phyloP scores from a whole-genome alignment of 2,329 filamentous ascomycete species.

The Scortechinia acanthostroma region DNA sequence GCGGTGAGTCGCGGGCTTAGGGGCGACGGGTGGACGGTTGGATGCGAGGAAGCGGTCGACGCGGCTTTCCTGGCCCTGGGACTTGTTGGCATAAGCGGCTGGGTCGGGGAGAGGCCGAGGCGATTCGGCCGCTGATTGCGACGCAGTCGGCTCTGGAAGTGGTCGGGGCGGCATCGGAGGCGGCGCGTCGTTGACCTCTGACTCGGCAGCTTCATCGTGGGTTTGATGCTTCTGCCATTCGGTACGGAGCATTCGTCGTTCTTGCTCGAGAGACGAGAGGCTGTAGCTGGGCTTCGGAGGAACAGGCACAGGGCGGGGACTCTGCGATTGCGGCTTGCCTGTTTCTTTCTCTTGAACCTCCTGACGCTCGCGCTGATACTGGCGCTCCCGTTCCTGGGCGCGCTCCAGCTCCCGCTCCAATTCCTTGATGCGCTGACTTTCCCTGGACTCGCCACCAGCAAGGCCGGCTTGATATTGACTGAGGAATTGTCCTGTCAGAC shows the following conservation, averaged over 20 bases:
- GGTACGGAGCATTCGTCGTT: neutral
- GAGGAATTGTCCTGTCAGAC: conserved; percentile 75
- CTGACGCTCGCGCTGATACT: conserved; percentile 54
- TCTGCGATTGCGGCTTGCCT: conserved; percentile 13
- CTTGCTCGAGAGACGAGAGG: neutral
- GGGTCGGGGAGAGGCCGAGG: conserved; percentile 47
- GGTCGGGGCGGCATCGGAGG: conserved; percentile 12
- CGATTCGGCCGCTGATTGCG: conserved; percentile 15
- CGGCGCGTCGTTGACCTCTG: conserved; percentile 8
- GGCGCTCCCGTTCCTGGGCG: conserved; percentile 52
- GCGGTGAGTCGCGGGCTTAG: neutral
- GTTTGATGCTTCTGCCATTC: neutral
- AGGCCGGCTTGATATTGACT: conserved; percentile 80
- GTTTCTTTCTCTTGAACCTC: conserved; percentile 24
- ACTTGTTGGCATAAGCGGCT: conserved; percentile 16
- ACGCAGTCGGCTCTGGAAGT: conserved; percentile 13
- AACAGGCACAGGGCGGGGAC: neutral
- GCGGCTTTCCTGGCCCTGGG: conserved; percentile 19
- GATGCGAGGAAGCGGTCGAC: conserved; percentile 34
- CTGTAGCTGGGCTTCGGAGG: neutral
- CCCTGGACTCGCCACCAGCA: conserved; percentile 24
- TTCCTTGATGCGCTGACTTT: conserved; percentile 60
- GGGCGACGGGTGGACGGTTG: neutral
- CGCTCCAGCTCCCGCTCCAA: conserved; percentile 67
- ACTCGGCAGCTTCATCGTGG: neutral